Conservation (phyloP, 495 filamentous ascomycete genomes). For the Neurospora sp. region DNA sequence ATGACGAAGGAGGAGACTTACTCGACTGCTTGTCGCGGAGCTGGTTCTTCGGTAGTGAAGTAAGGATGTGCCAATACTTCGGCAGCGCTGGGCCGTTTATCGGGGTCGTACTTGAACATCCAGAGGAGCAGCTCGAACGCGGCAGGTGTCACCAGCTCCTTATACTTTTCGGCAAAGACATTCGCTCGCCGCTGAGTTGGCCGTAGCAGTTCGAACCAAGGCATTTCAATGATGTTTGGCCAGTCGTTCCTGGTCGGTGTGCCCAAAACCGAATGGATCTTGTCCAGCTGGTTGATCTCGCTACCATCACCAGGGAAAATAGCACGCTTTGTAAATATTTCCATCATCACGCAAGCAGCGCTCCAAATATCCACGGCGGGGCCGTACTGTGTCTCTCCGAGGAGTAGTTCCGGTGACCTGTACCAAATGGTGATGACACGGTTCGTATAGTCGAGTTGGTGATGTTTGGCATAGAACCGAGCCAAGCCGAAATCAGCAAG, state of each 20-base stretch:
- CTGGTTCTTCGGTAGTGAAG: slow-evolving; percentile 75
- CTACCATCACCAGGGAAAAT: slow-evolving; percentile 92
- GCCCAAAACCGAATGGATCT: slow-evolving; percentile 86
- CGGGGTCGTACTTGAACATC: slow-evolving; percentile 84
- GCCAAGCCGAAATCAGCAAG: slow-evolving; percentile 95
- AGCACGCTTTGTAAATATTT: slow-evolving; percentile 91
- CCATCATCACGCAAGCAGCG: slow-evolving; percentile 90
- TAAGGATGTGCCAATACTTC: slow-evolving; percentile 85
- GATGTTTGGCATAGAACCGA: slow-evolving; percentile 90
- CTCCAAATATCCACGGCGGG: slow-evolving; percentile 96
- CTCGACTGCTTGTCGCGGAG: slow-evolving; percentile 70
- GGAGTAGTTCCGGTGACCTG: slow-evolving; percentile 79
- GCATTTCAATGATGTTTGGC: slow-evolving; percentile 82
- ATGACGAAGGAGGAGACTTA: slow-evolving; percentile 36
- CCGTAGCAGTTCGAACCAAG: slow-evolving; percentile 87
- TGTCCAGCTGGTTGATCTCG: slow-evolving; percentile 92
- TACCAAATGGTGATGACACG: slow-evolving; percentile 99
- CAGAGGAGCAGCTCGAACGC: slow-evolving; percentile 72
- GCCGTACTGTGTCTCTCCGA: slow-evolving; percentile 91
- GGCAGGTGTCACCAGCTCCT: slow-evolving; percentile 56
- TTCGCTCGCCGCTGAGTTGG: slow-evolving; percentile 64
- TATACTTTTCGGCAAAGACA: slow-evolving; percentile 77
- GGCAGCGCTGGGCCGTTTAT: slow-evolving; percentile 70
- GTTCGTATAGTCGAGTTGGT: slow-evolving; percentile 95
- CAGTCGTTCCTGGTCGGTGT: slow-evolving; percentile 78